Evolutionary conservation across 2,329 filamentous ascomycete genomes (phyloP).

Genomic region (Trichoderma breve): DNA sequence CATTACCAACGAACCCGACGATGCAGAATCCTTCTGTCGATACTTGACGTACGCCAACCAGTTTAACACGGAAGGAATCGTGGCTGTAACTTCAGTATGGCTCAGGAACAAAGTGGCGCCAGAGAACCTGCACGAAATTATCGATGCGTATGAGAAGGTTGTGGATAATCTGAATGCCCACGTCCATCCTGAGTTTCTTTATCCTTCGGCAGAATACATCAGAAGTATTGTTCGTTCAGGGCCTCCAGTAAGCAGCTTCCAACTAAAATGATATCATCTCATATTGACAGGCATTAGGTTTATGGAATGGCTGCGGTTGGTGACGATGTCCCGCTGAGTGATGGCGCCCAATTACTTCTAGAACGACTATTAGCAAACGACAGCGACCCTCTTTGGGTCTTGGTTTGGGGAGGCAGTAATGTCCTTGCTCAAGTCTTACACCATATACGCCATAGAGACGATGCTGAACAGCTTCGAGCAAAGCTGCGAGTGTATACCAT

Average conservation of each 20-base stretch:
- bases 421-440: not conserved
- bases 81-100: not conserved
- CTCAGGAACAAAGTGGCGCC: not conserved
- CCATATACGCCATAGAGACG: not conserved
- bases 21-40: not conserved
- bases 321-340: not conserved
- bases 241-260: not conserved
- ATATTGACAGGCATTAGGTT: not conserved
- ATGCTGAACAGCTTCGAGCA: not conserved
- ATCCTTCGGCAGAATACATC: not conserved
- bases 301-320: not conserved
- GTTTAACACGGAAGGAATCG: not conserved
- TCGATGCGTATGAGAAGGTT: not conserved
- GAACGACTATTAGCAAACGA: not conserved
- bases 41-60: not conserved
- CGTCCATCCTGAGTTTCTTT: not conserved
- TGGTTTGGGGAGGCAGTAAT: not conserved
- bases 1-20: not conserved
- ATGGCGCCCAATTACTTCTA: not conserved
- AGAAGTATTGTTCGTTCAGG: not conserved
- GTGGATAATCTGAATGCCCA: not conserved
- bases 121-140: not conserved
- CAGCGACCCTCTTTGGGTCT: not conserved
- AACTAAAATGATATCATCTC: rapidly evolving
- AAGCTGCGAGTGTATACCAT: not conserved